These are phyloP conservation scores for Sugiyamaella neomexicana DNA, from an alignment of 1,139 yeast species.

Conservation along the genomic window DNA sequence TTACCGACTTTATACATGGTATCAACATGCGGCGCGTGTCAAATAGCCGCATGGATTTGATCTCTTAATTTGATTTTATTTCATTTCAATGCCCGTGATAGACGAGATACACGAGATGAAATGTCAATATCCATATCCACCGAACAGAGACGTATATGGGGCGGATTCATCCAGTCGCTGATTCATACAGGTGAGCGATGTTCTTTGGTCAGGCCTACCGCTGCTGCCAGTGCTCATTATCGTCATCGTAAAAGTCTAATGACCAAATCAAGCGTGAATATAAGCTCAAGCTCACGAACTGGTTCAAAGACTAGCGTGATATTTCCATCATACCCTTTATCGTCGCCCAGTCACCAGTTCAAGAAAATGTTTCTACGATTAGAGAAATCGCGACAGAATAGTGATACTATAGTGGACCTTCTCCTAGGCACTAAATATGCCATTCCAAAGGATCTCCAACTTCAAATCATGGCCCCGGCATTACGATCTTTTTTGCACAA, in stretches of 20 bases:
- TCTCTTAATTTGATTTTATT: too few species aligned
- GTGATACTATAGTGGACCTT: constrained; percentile 12
- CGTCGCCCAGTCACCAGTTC: background rate
- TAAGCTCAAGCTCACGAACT: background rate
- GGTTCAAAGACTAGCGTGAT: background rate
- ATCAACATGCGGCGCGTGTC: too few species aligned
- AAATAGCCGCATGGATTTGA: too few species aligned
- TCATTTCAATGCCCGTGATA: background rate
- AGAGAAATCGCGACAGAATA: constrained; percentile 1
- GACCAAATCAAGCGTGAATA: background rate
- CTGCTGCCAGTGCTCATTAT: background rate
- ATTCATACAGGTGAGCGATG: background rate
- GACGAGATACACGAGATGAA: background rate
- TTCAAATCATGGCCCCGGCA: constrained; percentile 16
- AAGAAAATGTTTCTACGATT: background rate
- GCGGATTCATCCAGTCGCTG: background rate
- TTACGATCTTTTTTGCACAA: constrained; percentile 5
- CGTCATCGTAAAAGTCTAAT: background rate
- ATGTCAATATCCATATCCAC: background rate
- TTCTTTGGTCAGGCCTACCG: background rate
- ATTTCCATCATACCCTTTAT: background rate
- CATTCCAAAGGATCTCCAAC: constrained; percentile 15
- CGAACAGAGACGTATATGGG: background rate
- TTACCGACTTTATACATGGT: too few species aligned
- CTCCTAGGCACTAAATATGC: constrained; percentile 13